Percentiles rank a stretch among this genome's conserved stretches.
phyloP scores from a whole-genome alignment of 78 protist species.

The Guillardia theta region DNA sequence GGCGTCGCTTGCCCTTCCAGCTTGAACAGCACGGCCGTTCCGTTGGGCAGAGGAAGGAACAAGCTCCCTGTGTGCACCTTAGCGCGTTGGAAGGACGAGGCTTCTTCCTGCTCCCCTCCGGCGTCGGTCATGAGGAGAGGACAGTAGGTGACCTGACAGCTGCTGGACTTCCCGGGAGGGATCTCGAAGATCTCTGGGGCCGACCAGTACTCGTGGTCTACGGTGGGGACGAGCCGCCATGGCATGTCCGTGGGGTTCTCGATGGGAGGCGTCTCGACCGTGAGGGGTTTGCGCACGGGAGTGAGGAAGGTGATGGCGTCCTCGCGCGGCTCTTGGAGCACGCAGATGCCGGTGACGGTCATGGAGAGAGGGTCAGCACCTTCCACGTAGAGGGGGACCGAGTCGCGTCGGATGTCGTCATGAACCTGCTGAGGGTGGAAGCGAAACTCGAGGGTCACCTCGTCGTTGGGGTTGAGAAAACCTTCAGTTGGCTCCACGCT shows the following conservation, averaged over 20 bases:
- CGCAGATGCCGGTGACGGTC: slow-evolving; percentile 59
- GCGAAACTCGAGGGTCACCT: slow-evolving; percentile 51
- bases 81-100: not conserved
- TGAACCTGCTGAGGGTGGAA: slow-evolving; percentile 39
- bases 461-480: slow-evolving; percentile 60
- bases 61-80: slow-evolving; percentile 45
- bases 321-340: not conserved
- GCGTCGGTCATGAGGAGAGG: slow-evolving; percentile 63
- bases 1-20: slow-evolving; percentile 57
- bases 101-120: not conserved
- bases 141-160: slow-evolving; percentile 48
- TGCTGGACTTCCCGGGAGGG: not conserved
- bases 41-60: slow-evolving; percentile 80
- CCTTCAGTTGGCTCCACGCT: slow-evolving; percentile 60
- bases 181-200: slow-evolving; percentile 47
- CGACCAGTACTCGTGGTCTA: slow-evolving; percentile 51
- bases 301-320: slow-evolving; percentile 10
- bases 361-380: slow-evolving; percentile 40
- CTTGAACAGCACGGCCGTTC: slow-evolving; percentile 53
- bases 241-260: not conserved
- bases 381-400: slow-evolving; percentile 9
- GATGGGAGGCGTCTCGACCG: slow-evolving; percentile 6
- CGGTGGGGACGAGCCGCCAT: slow-evolving; percentile 66
- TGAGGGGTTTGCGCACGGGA: slow-evolving; percentile 51
- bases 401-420: slow-evolving; percentile 33